Base-by-base conservation (phyloP, 345 rosid genomes). In the Combretum micranthum region DNA sequence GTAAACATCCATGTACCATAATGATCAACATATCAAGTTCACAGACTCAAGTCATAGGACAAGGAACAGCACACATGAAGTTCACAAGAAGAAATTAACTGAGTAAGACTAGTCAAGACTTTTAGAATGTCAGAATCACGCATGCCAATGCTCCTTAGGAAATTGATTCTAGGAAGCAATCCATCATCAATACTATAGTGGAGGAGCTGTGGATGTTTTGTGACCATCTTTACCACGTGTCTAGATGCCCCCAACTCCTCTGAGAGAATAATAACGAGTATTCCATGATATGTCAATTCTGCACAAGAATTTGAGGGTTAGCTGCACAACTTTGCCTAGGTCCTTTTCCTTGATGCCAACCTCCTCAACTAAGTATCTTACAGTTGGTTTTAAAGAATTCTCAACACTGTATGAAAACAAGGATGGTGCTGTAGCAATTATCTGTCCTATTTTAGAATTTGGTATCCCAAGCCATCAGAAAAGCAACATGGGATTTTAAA, bases 111-210 rank as follows among this genome's bases (percentile, higher is more conserved):
- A 37, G 97, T 93, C 75, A 86, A 83, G 79, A 93, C 88, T 82
- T 93, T 93, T 75, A 93, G 62, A 68, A 89, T 89, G 56, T 89
- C 97, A 50, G 91, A 64, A 70, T 87, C 65, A 62, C 61, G 39
- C 97, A 93, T 81, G 47, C 99, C 97, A 22, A 86, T 89, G 64
- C 89, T 93, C 74, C 97, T 77, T 53, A 86, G 83, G 73, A 93
- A 93, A 66, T 89, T 86, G 78, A 93, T 93, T 70, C 94, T 76
- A 17, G 99, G 97, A 64, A 93, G 69, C 45, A 89, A 77, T 20
- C 96, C 99, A 13, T 87, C 91, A 19, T 93, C 96, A 0, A 93
- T 80, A 69, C 99, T 93, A 68, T 93, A 93, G 65, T 88, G 97
- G 55, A 93, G 96, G 45, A 93, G 79, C 77, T 88, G 99, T 2